phyloP scores from a whole-genome alignment of 305 asterid species.

The Stenogyne calaminthoides region DNA sequence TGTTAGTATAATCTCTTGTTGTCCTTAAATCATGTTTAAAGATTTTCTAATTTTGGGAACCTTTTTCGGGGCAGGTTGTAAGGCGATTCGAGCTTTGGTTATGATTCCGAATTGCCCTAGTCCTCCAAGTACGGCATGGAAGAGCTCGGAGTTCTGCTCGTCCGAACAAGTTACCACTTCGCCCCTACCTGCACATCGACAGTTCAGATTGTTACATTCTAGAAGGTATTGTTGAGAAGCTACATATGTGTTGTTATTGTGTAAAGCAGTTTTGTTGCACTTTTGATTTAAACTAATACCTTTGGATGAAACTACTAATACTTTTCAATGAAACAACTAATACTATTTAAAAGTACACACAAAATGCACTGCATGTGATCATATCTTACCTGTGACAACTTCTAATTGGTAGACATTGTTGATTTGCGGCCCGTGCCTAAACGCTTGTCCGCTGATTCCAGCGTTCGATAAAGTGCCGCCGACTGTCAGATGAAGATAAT shows the following conservation, averaged over 20 bases:
- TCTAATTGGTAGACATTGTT: slow-evolving; percentile 81
- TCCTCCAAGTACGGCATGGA: slow-evolving; percentile 90
- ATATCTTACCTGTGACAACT: slow-evolving; percentile 78
- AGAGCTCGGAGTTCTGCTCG: slow-evolving; percentile 71
- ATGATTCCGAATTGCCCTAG: slow-evolving; percentile 92
- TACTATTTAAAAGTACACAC: background rate
- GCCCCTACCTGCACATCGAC: slow-evolving; percentile 64
- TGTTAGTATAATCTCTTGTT: background rate
- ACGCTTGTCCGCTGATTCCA: slow-evolving; percentile 97
- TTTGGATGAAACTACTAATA: background rate
- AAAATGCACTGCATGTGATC: slow-evolving; percentile 18
- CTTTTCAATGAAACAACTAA: too few species aligned
- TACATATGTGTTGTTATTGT: too few species aligned
- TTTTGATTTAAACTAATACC: too few species aligned
- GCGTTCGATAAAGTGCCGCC: slow-evolving; percentile 97
- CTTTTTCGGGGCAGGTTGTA: slow-evolving; percentile 81
- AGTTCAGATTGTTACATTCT: slow-evolving; percentile 9
- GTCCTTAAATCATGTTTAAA: background rate
- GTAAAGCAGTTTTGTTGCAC: too few species aligned
- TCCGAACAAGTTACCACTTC: slow-evolving; percentile 77
- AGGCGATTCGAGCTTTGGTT: slow-evolving; percentile 77
- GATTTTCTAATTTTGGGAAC: slow-evolving; percentile 35
- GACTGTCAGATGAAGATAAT: slow-evolving; percentile 88
- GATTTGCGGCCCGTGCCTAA: slow-evolving; percentile 90
- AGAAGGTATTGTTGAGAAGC: background rate